These are phyloP conservation scores for Phoma herbarum DNA, from an alignment of 2,329 filamentous ascomycete species.

Conservation along the genomic window DNA sequence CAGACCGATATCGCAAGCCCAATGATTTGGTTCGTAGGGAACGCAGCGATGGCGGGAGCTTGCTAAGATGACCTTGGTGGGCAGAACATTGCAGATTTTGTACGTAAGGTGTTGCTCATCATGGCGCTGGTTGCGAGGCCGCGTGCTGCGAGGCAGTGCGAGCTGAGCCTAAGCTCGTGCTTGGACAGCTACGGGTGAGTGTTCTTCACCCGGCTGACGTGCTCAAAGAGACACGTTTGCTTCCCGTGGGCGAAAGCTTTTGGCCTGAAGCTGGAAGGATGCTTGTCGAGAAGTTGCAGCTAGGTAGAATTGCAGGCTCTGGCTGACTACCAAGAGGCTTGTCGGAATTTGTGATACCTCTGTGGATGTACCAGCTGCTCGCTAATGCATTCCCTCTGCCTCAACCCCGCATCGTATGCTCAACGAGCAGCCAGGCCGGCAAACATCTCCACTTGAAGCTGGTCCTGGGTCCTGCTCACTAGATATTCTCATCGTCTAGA, in stretches of 20 bases:
- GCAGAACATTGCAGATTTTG: background rate
- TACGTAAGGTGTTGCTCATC: conserved; percentile 9
- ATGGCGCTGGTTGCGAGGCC: background rate
- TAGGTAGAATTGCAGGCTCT: too few relatives aligned
- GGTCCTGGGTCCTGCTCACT: too few relatives aligned
- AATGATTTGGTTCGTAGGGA: background rate
- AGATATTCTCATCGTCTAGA: too few relatives aligned
- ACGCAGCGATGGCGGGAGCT: background rate
- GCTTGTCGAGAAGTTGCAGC: too few relatives aligned
- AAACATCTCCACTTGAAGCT: background rate
- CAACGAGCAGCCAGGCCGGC: background rate
- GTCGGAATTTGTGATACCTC: too few relatives aligned
- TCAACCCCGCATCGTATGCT: conserved; percentile 5
- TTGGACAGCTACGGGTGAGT: background rate
- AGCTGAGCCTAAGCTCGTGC: background rate
- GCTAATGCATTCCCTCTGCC: conserved; percentile 5
- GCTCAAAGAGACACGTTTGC: too few relatives aligned
- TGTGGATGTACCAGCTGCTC: too few relatives aligned
- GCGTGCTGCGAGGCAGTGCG: background rate
- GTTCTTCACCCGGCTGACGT: background rate
- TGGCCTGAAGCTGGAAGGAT: too few relatives aligned
- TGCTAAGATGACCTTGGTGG: background rate
- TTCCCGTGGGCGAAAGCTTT: too few relatives aligned
- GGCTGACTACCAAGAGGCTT: too few relatives aligned
- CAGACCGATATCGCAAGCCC: conserved; percentile 5